phyloP scores from a whole-genome alignment of 768 basidiomycete genomes.

The Daedaleopsis sinensis region DNA sequence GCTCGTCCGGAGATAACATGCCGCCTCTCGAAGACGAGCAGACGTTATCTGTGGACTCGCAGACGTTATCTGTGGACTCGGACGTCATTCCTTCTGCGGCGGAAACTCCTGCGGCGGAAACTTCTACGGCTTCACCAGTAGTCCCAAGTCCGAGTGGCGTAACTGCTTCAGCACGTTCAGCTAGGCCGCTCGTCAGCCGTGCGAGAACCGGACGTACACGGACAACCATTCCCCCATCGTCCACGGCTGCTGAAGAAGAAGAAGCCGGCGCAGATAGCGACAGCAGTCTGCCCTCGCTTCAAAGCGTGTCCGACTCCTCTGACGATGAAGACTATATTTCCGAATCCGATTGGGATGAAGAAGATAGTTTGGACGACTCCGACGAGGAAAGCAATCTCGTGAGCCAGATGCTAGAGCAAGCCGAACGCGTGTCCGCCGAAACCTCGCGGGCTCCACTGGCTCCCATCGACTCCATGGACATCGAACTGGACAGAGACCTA shows the following conservation, averaged over 20 bases:
- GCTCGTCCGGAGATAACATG: background rate
- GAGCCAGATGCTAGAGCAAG: background rate
- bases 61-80: too few species aligned
- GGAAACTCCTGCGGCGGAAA: background rate
- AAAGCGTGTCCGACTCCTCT: slow-evolving; percentile 27
- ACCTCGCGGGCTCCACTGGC: background rate
- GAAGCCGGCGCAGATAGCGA: slow-evolving; percentile 15
- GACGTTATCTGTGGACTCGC: background rate
- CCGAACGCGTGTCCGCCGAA: background rate
- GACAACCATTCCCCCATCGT: background rate
- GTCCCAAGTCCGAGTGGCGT: too few species aligned
- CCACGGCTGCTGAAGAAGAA: background rate
- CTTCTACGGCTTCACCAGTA: too few species aligned
- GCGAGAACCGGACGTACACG: too few species aligned
- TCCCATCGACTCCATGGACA: background rate
- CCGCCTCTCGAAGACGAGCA: background rate
- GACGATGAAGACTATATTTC: slow-evolving; percentile 15
- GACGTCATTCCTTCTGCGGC: slow-evolving; percentile 11
- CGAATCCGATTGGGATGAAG: slow-evolving; percentile 16
- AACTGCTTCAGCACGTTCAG: too few species aligned
- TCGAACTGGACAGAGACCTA: background rate
- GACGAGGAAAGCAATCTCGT: slow-evolving; percentile 6
- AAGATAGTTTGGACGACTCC: slow-evolving; percentile 3
- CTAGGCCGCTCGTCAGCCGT: too few species aligned
- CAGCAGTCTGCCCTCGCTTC: slow-evolving; percentile 28